phyloP scores from a whole-genome alignment of 306 rosid species.

The Rosa chinensis region DNA sequence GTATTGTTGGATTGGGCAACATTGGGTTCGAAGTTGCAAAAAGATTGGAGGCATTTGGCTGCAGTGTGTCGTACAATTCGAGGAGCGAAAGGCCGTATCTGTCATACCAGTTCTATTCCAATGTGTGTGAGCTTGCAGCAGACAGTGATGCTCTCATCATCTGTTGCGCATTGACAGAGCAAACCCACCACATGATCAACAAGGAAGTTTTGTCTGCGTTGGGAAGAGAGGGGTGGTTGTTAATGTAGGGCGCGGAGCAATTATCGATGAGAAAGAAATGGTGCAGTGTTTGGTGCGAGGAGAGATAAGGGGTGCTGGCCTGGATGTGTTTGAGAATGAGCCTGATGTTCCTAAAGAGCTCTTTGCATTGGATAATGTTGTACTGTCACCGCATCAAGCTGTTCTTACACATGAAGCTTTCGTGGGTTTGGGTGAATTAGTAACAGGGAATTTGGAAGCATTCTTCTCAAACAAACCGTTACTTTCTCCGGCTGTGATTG shows the following conservation, averaged over 20 bases:
- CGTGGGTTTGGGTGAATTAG: constrained; percentile 12
- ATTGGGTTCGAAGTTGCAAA: constrained; percentile 54
- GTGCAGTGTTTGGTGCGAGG: constrained; percentile 24
- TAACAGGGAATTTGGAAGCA: constrained; percentile 31
- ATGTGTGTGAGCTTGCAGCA: constrained; percentile 43
- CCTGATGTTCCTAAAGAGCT: constrained; percentile 44
- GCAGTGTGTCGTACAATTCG: constrained; percentile 47
- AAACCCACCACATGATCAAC: constrained; percentile 44
- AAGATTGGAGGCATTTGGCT: constrained; percentile 45
- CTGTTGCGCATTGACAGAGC: constrained; percentile 44
- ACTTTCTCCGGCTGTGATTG: constrained; percentile 9
- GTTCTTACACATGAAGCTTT: constrained; percentile 3
- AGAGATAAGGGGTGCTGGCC: constrained; percentile 40
- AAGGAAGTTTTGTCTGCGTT: constrained; percentile 42
- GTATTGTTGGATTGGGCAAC: constrained; percentile 54
- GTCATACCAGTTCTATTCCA: constrained; percentile 38
- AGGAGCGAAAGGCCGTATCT: constrained; percentile 35
- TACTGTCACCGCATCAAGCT: constrained; percentile 32
- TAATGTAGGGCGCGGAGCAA: constrained; percentile 47
- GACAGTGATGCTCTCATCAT: constrained; percentile 36
- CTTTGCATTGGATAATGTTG: constrained; percentile 44
- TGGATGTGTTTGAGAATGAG: constrained; percentile 67
- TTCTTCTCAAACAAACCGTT: constrained; percentile 34
- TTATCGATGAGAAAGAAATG: constrained; percentile 46
- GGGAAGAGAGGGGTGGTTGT: constrained; percentile 47